phyloP scores from a whole-genome alignment of 179 eudicot species.

The Beta lomatogona region DNA sequence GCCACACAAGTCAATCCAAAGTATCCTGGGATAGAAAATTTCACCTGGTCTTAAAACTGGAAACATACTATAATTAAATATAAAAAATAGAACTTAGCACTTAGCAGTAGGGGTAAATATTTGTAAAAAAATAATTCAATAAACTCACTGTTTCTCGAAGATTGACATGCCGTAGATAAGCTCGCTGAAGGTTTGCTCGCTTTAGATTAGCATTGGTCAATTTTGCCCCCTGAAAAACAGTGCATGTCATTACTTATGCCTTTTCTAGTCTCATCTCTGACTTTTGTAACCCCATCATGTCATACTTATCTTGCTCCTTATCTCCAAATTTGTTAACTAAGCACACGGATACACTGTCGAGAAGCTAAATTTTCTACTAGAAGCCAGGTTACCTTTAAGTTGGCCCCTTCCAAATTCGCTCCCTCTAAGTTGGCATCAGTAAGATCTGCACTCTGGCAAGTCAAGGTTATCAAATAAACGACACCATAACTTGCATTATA shows the following conservation, averaged over 20 bases:
- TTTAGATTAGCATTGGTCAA: conserved; percentile 75
- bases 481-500: conserved; percentile 3
- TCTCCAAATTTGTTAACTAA: not conserved
- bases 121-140: not conserved
- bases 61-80: no score
- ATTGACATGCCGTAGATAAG: conserved; percentile 85
- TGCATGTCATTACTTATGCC: conserved; percentile 5
- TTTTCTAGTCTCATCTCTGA: not conserved
- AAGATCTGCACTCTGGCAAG: conserved; percentile 78
- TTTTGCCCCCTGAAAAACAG: conserved; percentile 68
- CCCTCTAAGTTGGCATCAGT: conserved; percentile 94
- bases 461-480: not conserved
- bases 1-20: not conserved
- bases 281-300: not conserved
- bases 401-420: conserved; percentile 95
- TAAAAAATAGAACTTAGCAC: not conserved
- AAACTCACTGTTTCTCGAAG: conserved; percentile 86
- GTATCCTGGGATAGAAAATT: not conserved
- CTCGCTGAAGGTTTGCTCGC: conserved; percentile 94
- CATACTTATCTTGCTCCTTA: not conserved
- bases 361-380: not conserved
- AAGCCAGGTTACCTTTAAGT: conserved; percentile 66
- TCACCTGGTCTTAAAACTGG: not conserved
- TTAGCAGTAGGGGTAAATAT: not conserved
- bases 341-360: not conserved